phyloP scores from a whole-genome alignment of 78 protist genomes.

The Anaeramoeba ignava region DNA sequence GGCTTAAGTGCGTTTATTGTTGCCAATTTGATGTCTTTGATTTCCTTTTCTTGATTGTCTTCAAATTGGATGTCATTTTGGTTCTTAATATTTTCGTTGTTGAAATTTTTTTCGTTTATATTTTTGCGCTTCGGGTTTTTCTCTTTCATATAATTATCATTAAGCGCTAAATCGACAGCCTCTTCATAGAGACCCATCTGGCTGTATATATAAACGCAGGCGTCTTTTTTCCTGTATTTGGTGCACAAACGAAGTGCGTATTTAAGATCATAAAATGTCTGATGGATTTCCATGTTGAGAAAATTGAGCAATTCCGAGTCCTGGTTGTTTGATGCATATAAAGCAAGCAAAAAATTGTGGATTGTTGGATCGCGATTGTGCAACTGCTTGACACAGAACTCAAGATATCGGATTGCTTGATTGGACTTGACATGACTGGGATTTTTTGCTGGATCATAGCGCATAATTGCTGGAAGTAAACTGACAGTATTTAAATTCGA shows the following conservation, averaged over 20 bases:
- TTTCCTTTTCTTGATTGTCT: not conserved
- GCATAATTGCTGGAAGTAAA: slow-evolving; percentile 75
- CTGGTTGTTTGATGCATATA: slow-evolving; percentile 52
- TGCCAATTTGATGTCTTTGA: slow-evolving; percentile 67
- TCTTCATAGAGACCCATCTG: slow-evolving; percentile 79
- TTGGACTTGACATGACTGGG: no score
- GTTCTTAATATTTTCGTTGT: not conserved
- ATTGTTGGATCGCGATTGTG: slow-evolving; percentile 54
- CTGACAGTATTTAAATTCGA: slow-evolving; percentile 46
- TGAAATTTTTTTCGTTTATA: no score
- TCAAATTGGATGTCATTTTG: not conserved
- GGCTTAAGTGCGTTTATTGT: slow-evolving; percentile 45
- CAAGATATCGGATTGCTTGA: slow-evolving; percentile 69
- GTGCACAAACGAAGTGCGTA: slow-evolving; percentile 75
- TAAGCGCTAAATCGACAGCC: slow-evolving; percentile 67
- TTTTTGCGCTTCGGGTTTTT: not conserved
- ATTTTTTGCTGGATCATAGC: slow-evolving; percentile 45
- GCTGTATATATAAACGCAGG: slow-evolving; percentile 67
- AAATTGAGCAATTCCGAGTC: slow-evolving; percentile 48
- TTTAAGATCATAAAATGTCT: slow-evolving; percentile 45
- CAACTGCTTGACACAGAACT: slow-evolving; percentile 35
- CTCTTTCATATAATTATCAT: not conserved
- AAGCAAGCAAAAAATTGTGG: slow-evolving; percentile 64
- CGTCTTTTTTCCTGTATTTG: slow-evolving; percentile 42
- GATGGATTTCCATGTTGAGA: slow-evolving; percentile 7